Base-by-base conservation (phyloP, 305 asterid species). In the Plantago coronopus region DNA sequence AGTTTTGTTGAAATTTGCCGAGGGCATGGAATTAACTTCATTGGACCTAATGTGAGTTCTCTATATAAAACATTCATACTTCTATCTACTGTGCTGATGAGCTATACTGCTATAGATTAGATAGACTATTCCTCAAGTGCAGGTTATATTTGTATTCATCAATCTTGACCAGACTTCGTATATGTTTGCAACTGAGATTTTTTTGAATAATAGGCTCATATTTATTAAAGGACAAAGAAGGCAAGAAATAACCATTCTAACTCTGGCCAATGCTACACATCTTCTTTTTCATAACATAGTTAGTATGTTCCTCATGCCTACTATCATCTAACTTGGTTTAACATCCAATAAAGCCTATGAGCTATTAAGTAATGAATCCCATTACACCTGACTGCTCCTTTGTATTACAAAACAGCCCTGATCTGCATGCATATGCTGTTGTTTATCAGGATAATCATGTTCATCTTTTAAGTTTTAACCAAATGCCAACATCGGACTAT, bases 1-100 rank as follows among this genome's bases (percentile, higher is more conserved):
- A 76, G 22, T 70, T 91, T 91, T 77, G 98, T 91, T 29, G 94
- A 84, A 73, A 89, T 91, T 96, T 91, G 98, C 94, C 76, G 77
- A 68, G 95, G 77, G 60, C 98, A 86, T 37, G 84, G 85, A 46
- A 85, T 91, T 76, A 91, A 91, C 78, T 91, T 91, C 68, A 91
- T 91, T 65, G 98, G 98, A 37, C 98, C 98, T 70, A 83, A 91
- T 66, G 98, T 91, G 71, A 81, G 93, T 75, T 51, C 46, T 53
- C 57, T 38, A 18, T 3, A 58, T 65, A 12, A 8, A 17, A 65
- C 44, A 20, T 27, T 72, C 69, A 62, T 62, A 17, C 37, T 22
- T 44, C 18, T 29, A 17, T 48, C 12, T 29, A 59, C 51, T 75
- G 29, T 57, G 38, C 38, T 31, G 21, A 13, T 47, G 22, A 47